phyloP scores from a whole-genome alignment of 768 basidiomycete species.

The Auriculariales sp. region DNA sequence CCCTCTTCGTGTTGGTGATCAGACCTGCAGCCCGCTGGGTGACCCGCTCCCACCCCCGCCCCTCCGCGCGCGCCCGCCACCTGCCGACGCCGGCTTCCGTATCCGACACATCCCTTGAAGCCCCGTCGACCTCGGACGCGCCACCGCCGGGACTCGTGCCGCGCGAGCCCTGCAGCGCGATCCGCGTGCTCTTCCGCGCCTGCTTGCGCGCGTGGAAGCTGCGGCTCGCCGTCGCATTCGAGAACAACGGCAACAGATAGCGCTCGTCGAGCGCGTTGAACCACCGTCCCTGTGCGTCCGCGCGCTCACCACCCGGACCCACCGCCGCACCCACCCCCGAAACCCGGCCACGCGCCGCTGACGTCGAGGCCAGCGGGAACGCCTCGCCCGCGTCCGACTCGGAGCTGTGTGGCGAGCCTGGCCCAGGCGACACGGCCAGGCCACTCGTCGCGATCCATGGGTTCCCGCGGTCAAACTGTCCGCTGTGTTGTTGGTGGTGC shows the following conservation, averaged over 20 bases:
- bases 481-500: neutral
- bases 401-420: conserved; percentile 58
- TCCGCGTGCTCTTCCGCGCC: conserved; percentile 31
- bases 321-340: neutral
- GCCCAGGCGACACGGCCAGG: conserved; percentile 14
- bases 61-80: too few relatives aligned
- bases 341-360: conserved; percentile 8
- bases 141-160: too few relatives aligned
- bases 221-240: conserved; percentile 78
- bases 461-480: conserved; percentile 11
- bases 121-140: too few relatives aligned
- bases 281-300: conserved; percentile 76
- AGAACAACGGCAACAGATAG: conserved; percentile 85
- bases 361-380: conserved; percentile 50
- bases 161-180: too few relatives aligned
- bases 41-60: too few relatives aligned
- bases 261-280: conserved; percentile 92
- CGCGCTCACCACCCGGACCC: conserved; percentile 4
- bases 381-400: conserved; percentile 68
- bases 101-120: too few relatives aligned
- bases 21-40: too few relatives aligned
- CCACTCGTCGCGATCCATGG: conserved; percentile 15
- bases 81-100: too few relatives aligned
- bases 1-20: too few relatives aligned
- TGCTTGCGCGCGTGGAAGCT: conserved; percentile 71